Percentiles rank a stretch among this genome's conserved stretches.
These are phyloP conservation scores for Plenodomus tracheiphilus DNA, from an alignment of 2,329 filamentous ascomycete species.

Conservation along the genomic window DNA sequence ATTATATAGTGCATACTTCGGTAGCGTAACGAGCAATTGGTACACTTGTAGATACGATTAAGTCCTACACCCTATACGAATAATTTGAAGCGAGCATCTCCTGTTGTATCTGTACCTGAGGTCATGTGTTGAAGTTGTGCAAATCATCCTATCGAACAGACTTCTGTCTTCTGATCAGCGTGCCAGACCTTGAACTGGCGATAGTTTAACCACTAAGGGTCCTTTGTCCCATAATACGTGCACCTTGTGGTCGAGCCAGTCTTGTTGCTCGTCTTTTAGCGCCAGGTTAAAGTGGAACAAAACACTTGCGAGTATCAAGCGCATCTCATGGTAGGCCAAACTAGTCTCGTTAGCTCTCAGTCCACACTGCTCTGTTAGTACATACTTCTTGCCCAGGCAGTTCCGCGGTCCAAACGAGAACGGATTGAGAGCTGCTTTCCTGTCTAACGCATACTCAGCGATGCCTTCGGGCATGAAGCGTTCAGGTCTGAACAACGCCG, in stretches of 20 bases:
- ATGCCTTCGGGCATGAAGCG: slow-evolving; percentile 32
- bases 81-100: no score
- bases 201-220: slow-evolving; percentile 14
- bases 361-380: neutral
- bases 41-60: no score
- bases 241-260: slow-evolving; percentile 10
- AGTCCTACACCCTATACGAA: no score
- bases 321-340: slow-evolving; percentile 41
- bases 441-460: slow-evolving; percentile 23
- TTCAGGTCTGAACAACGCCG: slow-evolving; percentile 35
- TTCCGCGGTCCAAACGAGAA: slow-evolving; percentile 34
- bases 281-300: slow-evolving; percentile 33
- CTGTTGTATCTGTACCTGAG: no score
- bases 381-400: slow-evolving; percentile 43
- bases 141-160: no score
- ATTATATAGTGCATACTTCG: no score
- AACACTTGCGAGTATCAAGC: slow-evolving; percentile 30
- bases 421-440: slow-evolving; percentile 23
- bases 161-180: no score
- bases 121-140: no score
- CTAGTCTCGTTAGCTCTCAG: slow-evolving; percentile 4
- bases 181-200: neutral
- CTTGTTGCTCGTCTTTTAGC: slow-evolving; percentile 3
- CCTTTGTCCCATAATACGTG: slow-evolving; percentile 20
- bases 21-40: no score